A percentile compares a stretch with the other conserved stretches of the same genome.
Conservation (phyloP, 208 protist species). For the Plasmodiophora brassicae region DNA sequence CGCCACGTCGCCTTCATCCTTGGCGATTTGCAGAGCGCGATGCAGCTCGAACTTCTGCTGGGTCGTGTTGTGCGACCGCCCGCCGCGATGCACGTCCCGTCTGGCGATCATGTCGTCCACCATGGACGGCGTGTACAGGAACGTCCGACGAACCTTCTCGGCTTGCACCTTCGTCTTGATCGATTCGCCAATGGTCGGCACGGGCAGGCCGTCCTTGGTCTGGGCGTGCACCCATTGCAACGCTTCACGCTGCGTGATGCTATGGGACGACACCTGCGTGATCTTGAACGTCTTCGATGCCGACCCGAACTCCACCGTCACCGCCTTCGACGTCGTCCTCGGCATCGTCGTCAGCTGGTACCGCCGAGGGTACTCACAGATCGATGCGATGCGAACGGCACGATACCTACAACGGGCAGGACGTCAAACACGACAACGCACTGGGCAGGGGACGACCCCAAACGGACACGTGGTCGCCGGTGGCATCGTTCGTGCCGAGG, state of each 20-base stretch:
- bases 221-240: slow-evolving; percentile 10
- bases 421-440: too few relatives aligned
- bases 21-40: neutral
- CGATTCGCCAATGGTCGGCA: neutral
- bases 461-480: neutral
- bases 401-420: too few relatives aligned
- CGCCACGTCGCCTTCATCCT: neutral
- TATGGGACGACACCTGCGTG: slow-evolving; percentile 1
- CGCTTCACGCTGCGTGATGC: neutral
- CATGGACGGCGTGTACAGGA: slow-evolving; percentile 8
- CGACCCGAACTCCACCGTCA: slow-evolving; percentile 11
- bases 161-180: neutral
- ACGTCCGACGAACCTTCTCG: slow-evolving; percentile 1
- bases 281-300: neutral
- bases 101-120: neutral
- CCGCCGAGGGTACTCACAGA: neutral
- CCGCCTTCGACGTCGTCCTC: neutral
- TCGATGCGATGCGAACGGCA: neutral
- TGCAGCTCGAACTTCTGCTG: slow-evolving; percentile 6
- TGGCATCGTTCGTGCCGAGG: neutral
- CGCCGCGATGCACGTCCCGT: neutral
- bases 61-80: slow-evolving; percentile 9
- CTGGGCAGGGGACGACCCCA: too few relatives aligned
- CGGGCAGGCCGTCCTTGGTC: neutral
- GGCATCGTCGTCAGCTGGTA: neutral